phyloP scores from a whole-genome alignment of 306 rosid species.

The Trifolium pratense region DNA sequence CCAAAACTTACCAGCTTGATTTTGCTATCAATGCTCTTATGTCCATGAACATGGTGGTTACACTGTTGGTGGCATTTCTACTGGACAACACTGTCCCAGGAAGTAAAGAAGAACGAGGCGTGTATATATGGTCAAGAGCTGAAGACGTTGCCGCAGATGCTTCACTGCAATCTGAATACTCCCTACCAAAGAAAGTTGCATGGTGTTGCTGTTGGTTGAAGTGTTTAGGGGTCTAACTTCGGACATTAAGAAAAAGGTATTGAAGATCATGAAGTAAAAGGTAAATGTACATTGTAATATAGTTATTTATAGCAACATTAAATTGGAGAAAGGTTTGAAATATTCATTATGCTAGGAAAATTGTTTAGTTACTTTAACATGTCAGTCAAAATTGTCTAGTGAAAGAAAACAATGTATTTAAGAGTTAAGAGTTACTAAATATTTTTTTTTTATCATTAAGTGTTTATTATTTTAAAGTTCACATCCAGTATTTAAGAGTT shows the following conservation, averaged over 20 bases:
- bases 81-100: constrained; percentile 93
- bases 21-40: constrained; percentile 78
- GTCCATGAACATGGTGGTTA: constrained; percentile 97
- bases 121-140: constrained; percentile 66
- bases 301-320: constrained; percentile 16
- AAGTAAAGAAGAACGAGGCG: constrained; percentile 80
- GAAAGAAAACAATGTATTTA: background rate
- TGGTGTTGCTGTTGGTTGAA: constrained; percentile 56
- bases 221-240: constrained; percentile 54
- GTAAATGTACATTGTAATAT: constrained; percentile 38
- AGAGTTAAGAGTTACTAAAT: background rate
- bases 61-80: constrained; percentile 71
- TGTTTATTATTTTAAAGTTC: constrained; percentile 23
- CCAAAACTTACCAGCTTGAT: constrained; percentile 67
- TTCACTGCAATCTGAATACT: constrained; percentile 64
- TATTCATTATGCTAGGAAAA: constrained; percentile 36
- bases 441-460: background rate
- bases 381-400: constrained; percentile 8
- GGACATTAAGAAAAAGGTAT: constrained; percentile 1
- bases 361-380: constrained; percentile 13
- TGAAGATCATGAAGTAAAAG: constrained; percentile 22
- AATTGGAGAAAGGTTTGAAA: constrained; percentile 13
- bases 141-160: constrained; percentile 70
- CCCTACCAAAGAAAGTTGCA: constrained; percentile 63
- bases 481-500: constrained; percentile 4